Evolutionary conservation across 1,284 basidiomycete species (phyloP).

Genomic region (Puccinia novopanici): DNA sequence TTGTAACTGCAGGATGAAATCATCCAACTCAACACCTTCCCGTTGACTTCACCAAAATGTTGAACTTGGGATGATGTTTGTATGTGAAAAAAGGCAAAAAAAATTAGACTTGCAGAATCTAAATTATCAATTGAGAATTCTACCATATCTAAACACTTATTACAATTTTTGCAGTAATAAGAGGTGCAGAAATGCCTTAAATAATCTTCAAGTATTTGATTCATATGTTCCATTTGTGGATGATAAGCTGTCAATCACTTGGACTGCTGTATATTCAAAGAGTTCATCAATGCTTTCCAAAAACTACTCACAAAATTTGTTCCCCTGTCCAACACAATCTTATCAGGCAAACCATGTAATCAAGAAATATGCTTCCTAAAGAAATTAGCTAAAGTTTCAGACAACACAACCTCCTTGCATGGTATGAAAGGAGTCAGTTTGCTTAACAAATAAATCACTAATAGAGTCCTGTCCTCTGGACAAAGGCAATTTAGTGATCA

Average conservation of each 20-base stretch:
- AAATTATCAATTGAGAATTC: conserved; percentile 56
- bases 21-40: background rate
- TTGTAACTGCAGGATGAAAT: background rate
- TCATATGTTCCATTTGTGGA: background rate
- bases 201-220: conserved; percentile 44
- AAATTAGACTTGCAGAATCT: background rate
- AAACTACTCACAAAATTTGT: background rate
- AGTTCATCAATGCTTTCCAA: background rate
- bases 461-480: conserved; percentile 6
- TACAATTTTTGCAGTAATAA: conserved; percentile 55
- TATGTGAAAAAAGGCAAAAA: conserved; percentile 4
- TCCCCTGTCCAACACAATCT: background rate
- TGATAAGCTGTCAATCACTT: conserved; percentile 27
- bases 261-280: background rate
- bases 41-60: background rate
- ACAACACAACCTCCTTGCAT: background rate
- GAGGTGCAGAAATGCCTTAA: conserved; percentile 52
- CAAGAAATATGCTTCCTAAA: background rate
- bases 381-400: background rate
- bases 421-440: conserved; percentile 22
- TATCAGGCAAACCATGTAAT: background rate
- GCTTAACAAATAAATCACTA: background rate
- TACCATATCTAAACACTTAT: conserved; percentile 53
- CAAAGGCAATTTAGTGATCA: background rate
- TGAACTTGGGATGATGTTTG: conserved; percentile 3